These are phyloP conservation scores for Saccharomyces hybrid DNA, from an alignment of 1,139 yeast species.

Conservation along the genomic window DNA sequence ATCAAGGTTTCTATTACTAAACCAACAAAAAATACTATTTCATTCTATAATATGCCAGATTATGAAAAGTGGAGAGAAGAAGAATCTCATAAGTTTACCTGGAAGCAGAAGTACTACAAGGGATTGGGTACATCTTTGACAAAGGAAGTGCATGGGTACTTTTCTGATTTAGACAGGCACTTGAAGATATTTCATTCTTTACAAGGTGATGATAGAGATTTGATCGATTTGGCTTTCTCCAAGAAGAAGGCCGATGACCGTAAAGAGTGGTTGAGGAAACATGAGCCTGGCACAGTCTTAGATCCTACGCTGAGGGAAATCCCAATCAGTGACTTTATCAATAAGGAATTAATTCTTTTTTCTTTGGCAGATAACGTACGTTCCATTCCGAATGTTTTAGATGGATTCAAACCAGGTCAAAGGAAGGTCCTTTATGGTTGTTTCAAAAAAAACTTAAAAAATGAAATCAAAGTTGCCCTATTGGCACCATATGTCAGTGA, in stretches of 20 bases:
- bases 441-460: slow-evolving; percentile 68
- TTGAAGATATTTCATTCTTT: slow-evolving; percentile 79
- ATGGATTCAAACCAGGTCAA: slow-evolving; percentile 97
- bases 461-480: slow-evolving; percentile 85
- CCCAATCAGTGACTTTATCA: slow-evolving; percentile 90
- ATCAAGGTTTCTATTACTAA: slow-evolving; percentile 77
- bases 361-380: slow-evolving; percentile 96
- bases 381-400: slow-evolving; percentile 89
- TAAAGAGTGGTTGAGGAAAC: slow-evolving; percentile 91
- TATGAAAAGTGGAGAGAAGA: slow-evolving; percentile 89
- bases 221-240: slow-evolving; percentile 88
- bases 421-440: slow-evolving; percentile 87
- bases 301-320: slow-evolving; percentile 73
- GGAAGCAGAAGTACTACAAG: slow-evolving; percentile 94
- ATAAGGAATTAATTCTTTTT: slow-evolving; percentile 87
- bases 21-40: slow-evolving; percentile 54
- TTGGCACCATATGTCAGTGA: slow-evolving; percentile 86
- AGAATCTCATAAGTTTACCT: slow-evolving; percentile 67
- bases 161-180: slow-evolving; percentile 78
- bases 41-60: slow-evolving; percentile 94
- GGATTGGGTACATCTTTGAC: slow-evolving; percentile 93
- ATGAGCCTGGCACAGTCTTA: slow-evolving; percentile 84
- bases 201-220: slow-evolving; percentile 70
- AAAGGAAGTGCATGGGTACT: slow-evolving; percentile 82
- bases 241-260: slow-evolving; percentile 96